Evolutionary conservation across 768 basidiomycete genomes (phyloP).

Genomic region (Phaeolepiota aurea): DNA sequence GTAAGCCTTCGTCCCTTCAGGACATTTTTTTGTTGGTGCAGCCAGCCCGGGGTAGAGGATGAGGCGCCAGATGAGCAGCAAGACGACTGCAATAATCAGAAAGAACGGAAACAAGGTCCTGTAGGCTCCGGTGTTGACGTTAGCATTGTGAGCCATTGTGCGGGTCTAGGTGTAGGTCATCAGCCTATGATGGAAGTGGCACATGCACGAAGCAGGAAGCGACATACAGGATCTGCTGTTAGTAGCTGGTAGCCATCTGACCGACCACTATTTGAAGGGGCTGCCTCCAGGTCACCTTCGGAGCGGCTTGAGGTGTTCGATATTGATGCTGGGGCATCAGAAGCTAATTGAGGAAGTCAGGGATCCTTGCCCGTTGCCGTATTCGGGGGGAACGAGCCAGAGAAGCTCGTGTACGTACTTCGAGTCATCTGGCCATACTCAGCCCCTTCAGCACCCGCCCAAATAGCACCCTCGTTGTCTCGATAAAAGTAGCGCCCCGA

Average conservation of each 20-base stretch:
- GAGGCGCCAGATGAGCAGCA: slow-evolving; percentile 60
- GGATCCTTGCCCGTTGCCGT: too few species aligned
- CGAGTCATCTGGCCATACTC: slow-evolving; percentile 50
- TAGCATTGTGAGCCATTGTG: slow-evolving; percentile 20
- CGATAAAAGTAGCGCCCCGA: slow-evolving; percentile 58
- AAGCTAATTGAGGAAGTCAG: slow-evolving; percentile 12
- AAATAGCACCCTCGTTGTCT: slow-evolving; percentile 40
- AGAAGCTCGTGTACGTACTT: slow-evolving; percentile 32
- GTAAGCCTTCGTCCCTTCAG: slow-evolving; percentile 33
- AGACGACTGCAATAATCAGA: slow-evolving; percentile 53
- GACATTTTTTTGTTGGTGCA: slow-evolving; percentile 23
- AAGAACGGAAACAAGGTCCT: slow-evolving; percentile 65
- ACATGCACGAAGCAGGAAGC: too few species aligned
- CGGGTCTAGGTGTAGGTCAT: too few species aligned
- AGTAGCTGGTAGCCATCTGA: slow-evolving; percentile 52
- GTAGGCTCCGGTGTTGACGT: slow-evolving; percentile 36
- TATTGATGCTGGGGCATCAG: slow-evolving; percentile 17
- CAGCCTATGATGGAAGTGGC: too few species aligned
- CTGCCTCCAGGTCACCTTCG: slow-evolving; percentile 47
- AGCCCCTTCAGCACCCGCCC: slow-evolving; percentile 52
- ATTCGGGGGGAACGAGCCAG: neutral
- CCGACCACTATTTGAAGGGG: slow-evolving; percentile 27
- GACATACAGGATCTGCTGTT: slow-evolving; percentile 41
- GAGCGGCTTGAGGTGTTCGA: slow-evolving; percentile 15
- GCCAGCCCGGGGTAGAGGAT: slow-evolving; percentile 35